Base-by-base conservation (phyloP, 495 filamentous ascomycete species). In the Amorphotheca resinae region DNA sequence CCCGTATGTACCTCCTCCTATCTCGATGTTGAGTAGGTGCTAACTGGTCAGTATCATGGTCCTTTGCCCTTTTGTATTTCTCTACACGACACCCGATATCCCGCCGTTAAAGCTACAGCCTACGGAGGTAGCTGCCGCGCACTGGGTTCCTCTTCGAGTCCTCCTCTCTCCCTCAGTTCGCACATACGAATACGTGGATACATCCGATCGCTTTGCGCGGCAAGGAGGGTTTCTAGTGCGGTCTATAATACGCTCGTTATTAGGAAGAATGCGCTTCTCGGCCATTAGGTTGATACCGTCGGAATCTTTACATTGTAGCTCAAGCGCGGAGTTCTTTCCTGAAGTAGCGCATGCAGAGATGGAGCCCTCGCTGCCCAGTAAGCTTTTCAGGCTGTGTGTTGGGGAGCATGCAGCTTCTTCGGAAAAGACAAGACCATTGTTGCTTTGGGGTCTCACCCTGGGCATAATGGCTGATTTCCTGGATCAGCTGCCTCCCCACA, bases 391-490 rank as follows among this genome's bases (percentile, higher is more conserved):
- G 3, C 51, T 41, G 48, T 55, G 38, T 30, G 18, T 38, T 14
- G 52, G 52, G 14, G 45, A 51, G 18, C 64, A 65, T 41, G 57
- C 60, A 14, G 53, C 56, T 2, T 59, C 59, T 0, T 45, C 45
- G 20, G 50, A 42, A 25, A 54, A 42, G 17, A 59, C 62, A 18
- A 66, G 60, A 16, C 74, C 79, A 5, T 63, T 88, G 11, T 59
- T 84, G 3, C 72, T 87, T 1, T 88, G 83, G 83, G 83, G 83
- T 0, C 57, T 88, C 14, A 86, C 83, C 0, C 66, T 86, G 3
- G 80, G 80, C 5, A 70, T 88, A 21, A 48, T 84, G 22, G 72
- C 75, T 20, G 83, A 88, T 58, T 79, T 87, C 48, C 64, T 86
- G 30, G 78, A 85, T 37, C 67, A 80, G 56, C 62, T 84, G 9